These are phyloP conservation scores for Linderina pennispora DNA, from an alignment of 192 early-diverging fungal species.

Conservation along the genomic window DNA sequence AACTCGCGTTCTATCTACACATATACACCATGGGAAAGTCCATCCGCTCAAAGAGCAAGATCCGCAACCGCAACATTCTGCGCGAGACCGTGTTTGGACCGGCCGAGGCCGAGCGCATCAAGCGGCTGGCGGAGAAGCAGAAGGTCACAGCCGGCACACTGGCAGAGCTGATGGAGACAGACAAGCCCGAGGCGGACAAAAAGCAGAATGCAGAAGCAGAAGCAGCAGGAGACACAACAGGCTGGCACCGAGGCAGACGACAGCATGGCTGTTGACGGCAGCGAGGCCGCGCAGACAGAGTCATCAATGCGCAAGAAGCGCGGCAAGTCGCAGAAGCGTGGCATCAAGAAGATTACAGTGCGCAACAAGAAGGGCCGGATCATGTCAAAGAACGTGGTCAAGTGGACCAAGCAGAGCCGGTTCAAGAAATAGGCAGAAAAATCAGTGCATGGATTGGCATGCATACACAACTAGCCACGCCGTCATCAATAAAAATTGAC, in stretches of 20 bases:
- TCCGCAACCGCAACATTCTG: conserved; percentile 29
- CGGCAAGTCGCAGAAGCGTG: not conserved
- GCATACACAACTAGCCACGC: not conserved
- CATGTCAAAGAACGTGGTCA: conserved; percentile 9
- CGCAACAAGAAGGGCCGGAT: conserved; percentile 33
- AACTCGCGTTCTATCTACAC: not conserved
- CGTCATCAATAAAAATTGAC: not conserved
- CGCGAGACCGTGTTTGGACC: conserved; percentile 36
- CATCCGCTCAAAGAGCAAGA: conserved; percentile 37
- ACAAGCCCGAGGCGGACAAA: not conserved
- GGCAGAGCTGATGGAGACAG: conserved; percentile 5
- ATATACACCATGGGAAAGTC: conserved; percentile 28
- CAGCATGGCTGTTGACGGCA: not conserved
- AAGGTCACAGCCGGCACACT: conserved; percentile 6
- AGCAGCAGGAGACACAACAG: not conserved
- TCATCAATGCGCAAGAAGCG: not conserved
- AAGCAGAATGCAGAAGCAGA: not conserved
- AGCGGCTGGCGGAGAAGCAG: conserved; percentile 41
- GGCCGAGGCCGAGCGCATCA: conserved; percentile 30
- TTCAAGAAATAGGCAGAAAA: conserved; percentile 7
- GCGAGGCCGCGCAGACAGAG: not conserved
- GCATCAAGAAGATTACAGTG: conserved; percentile 2
- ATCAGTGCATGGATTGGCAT: not conserved
- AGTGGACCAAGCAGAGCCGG: conserved; percentile 24
- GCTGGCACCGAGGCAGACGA: not conserved